Evolutionary conservation across 768 basidiomycete genomes (phyloP).

Genomic region (Tulasnella sp.): DNA sequence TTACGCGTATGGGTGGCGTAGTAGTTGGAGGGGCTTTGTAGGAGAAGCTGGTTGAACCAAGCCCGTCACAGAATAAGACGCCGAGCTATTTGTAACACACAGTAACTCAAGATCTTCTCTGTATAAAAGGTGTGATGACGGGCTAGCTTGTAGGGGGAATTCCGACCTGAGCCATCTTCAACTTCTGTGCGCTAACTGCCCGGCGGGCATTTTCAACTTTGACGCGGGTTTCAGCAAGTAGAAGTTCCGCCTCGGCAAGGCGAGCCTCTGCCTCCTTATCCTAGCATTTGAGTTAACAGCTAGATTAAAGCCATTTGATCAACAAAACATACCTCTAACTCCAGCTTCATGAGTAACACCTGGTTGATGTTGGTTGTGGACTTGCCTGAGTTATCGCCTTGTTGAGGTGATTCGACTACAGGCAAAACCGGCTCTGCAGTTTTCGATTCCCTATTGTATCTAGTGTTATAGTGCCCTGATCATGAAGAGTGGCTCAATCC

Average conservation of each 20-base stretch:
- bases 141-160: not conserved
- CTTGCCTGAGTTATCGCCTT: no score
- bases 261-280: not conserved
- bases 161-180: not conserved
- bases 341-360: not conserved
- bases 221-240: not conserved
- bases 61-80: no score
- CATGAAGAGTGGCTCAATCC: no score
- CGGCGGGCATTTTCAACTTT: not conserved
- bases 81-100: no score
- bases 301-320: not conserved
- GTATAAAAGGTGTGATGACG: not conserved
- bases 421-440: no score
- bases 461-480: no score
- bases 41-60: no score
- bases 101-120: no score
- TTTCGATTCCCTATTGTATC: no score
- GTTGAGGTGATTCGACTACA: no score
- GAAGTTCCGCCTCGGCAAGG: not conserved
- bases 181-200: not conserved
- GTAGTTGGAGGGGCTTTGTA: no score
- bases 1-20: no score
- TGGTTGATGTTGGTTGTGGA: not conserved
- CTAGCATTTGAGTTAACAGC: not conserved
- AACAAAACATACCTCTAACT: not conserved